Evolutionary conservation across 208 protist genomes (phyloP), one percentile per base, ranked within the genome.

Genomic region (Leishmania aethiopica): DNA sequence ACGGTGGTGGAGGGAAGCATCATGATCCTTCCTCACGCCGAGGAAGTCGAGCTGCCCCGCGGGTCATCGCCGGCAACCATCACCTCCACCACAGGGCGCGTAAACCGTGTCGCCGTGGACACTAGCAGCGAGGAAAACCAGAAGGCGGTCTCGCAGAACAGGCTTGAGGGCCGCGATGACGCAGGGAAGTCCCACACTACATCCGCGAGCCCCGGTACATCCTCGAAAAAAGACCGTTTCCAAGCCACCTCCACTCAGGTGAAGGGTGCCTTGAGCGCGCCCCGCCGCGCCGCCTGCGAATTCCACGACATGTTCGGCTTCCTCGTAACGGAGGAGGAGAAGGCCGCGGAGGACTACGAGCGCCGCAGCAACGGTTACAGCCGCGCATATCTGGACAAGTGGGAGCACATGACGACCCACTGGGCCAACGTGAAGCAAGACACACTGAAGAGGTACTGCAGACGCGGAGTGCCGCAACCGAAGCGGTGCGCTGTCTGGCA

Each of bases 241-340:
- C 62, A 42, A 7, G 35, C 32, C 37, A 78, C n/a, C 64, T 71
- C 81, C 53, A 0, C 64, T n/a, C 40, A 66, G 40, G 25, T 13
- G 57, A 47, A 17, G 22, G 15, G 8, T 45, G 57, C 32, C 28
- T 57, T 78, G 22, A 80, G 77, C 37, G 51, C 32, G 51, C 72
- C 78, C 35, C 42, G 74, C 59, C 53, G 22, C 49, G 70, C 59
- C 32, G n/a, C n/a, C 19, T 78, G 85, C 19, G 71, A 78, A 40
- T 86, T 79, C 60, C 85, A 89, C 45, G 94, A 97, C 75, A 89
- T 89, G 67, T 96, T 86, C 77, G 95, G 95, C 42, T 97, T 97
- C 72, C 84, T 83, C 45, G 87, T 97, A 17, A 92, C 89, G 4
- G 49, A 72, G 10, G 86, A 83, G 76, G 93, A 96, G 76, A 97